phyloP scores from a whole-genome alignment of 371 early-diverging fungal species.

The Antonospora locustae region DNA sequence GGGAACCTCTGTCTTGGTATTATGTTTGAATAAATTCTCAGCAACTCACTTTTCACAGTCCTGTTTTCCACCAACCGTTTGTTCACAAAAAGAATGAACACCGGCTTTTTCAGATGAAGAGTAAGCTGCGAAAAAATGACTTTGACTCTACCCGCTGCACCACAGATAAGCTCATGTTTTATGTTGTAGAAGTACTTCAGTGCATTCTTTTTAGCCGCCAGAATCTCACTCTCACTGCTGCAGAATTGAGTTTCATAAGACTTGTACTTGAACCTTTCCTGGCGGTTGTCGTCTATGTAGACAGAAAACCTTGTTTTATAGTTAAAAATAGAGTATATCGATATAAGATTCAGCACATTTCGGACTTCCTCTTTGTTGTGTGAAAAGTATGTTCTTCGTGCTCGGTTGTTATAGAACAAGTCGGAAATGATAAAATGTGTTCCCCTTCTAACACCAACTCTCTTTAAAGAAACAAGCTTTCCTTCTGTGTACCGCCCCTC shows the following conservation, averaged over 20 bases:
- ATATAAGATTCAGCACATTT: slow-evolving; percentile 33
- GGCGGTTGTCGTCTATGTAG: not conserved
- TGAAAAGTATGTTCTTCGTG: slow-evolving; percentile 37
- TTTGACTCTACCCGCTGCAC: not conserved
- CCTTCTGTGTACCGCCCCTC: slow-evolving; percentile 13
- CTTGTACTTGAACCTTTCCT: not conserved
- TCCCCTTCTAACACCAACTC: slow-evolving; percentile 27
- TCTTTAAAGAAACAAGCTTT: slow-evolving; percentile 1
- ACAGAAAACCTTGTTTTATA: slow-evolving; percentile 19
- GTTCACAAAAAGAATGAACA: slow-evolving; percentile 41
- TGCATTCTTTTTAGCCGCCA: not conserved
- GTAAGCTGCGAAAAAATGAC: slow-evolving; percentile 8
- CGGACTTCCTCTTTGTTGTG: slow-evolving; percentile 37
- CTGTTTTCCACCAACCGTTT: slow-evolving; percentile 66
- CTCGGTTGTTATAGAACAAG: slow-evolving; percentile 47
- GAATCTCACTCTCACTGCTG: not conserved
- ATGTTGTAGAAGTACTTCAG: slow-evolving; percentile 11
- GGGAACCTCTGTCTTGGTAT: slow-evolving; percentile 72
- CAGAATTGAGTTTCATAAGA: not conserved
- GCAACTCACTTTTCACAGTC: slow-evolving; percentile 63
- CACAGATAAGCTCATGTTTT: not conserved
- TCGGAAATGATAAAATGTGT: slow-evolving; percentile 40
- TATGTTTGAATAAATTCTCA: slow-evolving; percentile 62
- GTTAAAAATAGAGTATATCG: slow-evolving; percentile 33
- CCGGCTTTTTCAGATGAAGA: slow-evolving; percentile 9